Conservation (phyloP, 176 grass and related monocot genomes). For the Avena insularis region DNA sequence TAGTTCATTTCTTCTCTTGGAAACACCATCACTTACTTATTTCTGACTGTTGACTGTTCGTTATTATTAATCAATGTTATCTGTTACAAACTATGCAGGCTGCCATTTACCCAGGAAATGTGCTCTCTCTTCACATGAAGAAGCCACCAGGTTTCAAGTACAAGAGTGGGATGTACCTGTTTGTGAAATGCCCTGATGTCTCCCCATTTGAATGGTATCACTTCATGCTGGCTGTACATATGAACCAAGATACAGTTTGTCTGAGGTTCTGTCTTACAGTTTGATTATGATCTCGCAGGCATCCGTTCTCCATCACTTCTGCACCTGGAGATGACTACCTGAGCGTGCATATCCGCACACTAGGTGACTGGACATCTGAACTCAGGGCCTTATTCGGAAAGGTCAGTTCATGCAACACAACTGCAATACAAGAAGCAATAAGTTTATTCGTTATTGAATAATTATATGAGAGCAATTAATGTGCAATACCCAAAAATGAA, state of each 20-base stretch:
- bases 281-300: slow-evolving; percentile 58
- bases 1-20: background rate
- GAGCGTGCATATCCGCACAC: slow-evolving; percentile 94
- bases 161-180: slow-evolving; percentile 99
- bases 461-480: slow-evolving; percentile 1
- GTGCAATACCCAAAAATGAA: slow-evolving; percentile 2
- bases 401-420: slow-evolving; percentile 56
- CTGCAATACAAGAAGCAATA: slow-evolving; percentile 25
- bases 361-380: slow-evolving; percentile 95
- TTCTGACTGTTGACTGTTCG: background rate
- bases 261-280: slow-evolving; percentile 26
- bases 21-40: slow-evolving; percentile 10
- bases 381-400: slow-evolving; percentile 90
- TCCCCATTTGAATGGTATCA: slow-evolving; percentile 94
- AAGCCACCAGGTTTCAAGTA: slow-evolving; percentile 94
- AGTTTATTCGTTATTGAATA: slow-evolving; percentile 14
- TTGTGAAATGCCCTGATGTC: slow-evolving; percentile 95
- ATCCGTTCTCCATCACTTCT: slow-evolving; percentile 98
- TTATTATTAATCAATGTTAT: background rate
- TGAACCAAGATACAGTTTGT: slow-evolving; percentile 18
- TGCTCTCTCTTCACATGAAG: slow-evolving; percentile 95
- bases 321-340: slow-evolving; percentile 83
- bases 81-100: slow-evolving; percentile 57
- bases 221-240: slow-evolving; percentile 26
- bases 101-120: slow-evolving; percentile 96